Conservation (phyloP, 1,284 basidiomycete species). For the Pseudozyma sp. region DNA sequence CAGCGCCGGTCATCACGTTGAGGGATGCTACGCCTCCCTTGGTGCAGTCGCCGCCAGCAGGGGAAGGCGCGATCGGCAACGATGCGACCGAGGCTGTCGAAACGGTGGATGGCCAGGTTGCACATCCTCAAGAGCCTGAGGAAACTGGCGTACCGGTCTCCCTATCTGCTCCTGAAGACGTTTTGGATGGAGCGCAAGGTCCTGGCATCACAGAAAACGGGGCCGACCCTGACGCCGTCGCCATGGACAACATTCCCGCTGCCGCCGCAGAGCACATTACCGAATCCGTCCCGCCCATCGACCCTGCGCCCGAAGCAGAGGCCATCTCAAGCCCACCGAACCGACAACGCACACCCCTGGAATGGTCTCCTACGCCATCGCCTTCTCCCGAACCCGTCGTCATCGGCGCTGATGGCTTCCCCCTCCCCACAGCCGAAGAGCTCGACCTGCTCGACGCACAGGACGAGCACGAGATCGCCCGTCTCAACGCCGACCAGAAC, state of each 20-base stretch:
- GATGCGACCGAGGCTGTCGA: not conserved
- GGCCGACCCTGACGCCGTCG: conserved; percentile 19
- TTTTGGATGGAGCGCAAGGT: conserved; percentile 15
- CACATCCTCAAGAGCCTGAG: conserved; percentile 2
- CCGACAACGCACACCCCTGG: conserved; percentile 37
- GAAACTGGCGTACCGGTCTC: conserved; percentile 27
- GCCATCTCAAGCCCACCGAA: not conserved
- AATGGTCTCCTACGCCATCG: conserved; percentile 57
- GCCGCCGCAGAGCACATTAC: conserved; percentile 28
- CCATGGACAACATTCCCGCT: conserved; percentile 45
- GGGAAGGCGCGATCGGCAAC: not conserved
- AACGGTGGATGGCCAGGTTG: not conserved
- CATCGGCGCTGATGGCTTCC: conserved; percentile 71
- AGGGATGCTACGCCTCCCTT: not conserved
- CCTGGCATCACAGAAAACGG: conserved; percentile 15
- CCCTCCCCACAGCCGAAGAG: conserved; percentile 85
- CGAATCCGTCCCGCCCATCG: conserved; percentile 7
- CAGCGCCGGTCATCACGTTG: not conserved
- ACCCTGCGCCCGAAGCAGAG: not conserved
- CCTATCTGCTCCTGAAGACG: conserved; percentile 17
- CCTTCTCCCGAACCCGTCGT: conserved; percentile 67
- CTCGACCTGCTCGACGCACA: conserved; percentile 75
- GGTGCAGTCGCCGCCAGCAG: not conserved
- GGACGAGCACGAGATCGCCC: conserved; percentile 71
- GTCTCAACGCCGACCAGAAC: conserved; percentile 73